phyloP scores from a whole-genome alignment of 768 basidiomycete species.

The Cystoderma amianthinum region DNA sequence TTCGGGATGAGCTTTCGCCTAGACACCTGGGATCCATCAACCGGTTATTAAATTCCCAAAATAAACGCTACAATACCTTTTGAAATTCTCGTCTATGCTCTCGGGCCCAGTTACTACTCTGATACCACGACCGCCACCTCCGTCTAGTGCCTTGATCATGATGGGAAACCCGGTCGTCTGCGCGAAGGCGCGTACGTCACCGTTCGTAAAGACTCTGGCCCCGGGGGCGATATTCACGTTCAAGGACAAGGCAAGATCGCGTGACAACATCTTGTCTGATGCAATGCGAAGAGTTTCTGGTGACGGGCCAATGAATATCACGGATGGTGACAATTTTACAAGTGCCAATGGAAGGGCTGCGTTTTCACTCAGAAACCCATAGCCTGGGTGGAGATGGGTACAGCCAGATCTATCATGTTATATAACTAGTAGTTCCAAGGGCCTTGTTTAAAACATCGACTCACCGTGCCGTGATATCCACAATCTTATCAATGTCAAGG shows the following conservation, averaged over 20 bases:
- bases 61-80: constrained; percentile 28
- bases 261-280: constrained; percentile 29
- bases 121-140: constrained; percentile 88
- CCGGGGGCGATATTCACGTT: constrained; percentile 23
- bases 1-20: constrained; percentile 29
- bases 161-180: constrained; percentile 34
- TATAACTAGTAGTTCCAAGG: not conserved
- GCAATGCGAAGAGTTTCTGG: constrained; percentile 76
- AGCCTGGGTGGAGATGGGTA: constrained; percentile 45
- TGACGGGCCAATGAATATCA: constrained; percentile 79
- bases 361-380: constrained; percentile 87
- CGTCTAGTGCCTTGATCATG: constrained; percentile 90
- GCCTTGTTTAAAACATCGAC: constrained; percentile 1
- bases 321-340: constrained; percentile 49
- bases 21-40: constrained; percentile 17
- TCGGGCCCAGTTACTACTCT: constrained; percentile 70
- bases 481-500: constrained; percentile 21
- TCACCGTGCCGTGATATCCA: constrained; percentile 18
- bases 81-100: constrained; percentile 70
- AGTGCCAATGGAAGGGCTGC: constrained; percentile 75
- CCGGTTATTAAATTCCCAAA: not conserved
- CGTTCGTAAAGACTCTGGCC: constrained; percentile 13
- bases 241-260: constrained; percentile 22
- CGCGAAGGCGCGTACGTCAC: constrained; percentile 21
- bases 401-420: constrained; percentile 16